Evolutionary conservation across 1,284 basidiomycete genomes (phyloP).

Genomic region (Cryptococcus maquisensis): DNA sequence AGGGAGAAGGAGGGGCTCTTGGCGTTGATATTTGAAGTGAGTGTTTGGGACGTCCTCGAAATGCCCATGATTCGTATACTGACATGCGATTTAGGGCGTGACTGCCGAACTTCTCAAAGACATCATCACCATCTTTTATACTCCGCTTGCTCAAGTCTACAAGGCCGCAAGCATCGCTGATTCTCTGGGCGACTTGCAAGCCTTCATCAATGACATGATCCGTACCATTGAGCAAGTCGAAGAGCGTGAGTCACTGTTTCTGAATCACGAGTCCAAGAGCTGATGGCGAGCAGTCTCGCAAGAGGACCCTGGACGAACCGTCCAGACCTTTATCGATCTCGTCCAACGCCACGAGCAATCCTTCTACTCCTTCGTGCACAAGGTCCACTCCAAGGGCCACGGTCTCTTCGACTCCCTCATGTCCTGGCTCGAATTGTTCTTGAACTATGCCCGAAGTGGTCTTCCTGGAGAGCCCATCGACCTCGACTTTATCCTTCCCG

Average conservation of each 20-base stretch:
- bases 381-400: slow-evolving; percentile 95
- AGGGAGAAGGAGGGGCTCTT: slow-evolving; percentile 90
- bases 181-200: slow-evolving; percentile 85
- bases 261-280: background rate
- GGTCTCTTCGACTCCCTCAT: slow-evolving; percentile 90
- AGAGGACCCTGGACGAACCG: slow-evolving; percentile 77
- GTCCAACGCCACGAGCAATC: slow-evolving; percentile 90
- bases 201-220: slow-evolving; percentile 93
- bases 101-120: slow-evolving; percentile 95
- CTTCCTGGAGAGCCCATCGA: slow-evolving; percentile 58
- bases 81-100: slow-evolving; percentile 62
- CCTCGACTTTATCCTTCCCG: slow-evolving; percentile 81
- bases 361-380: slow-evolving; percentile 97
- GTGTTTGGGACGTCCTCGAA: slow-evolving; percentile 20
- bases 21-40: slow-evolving; percentile 87
- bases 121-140: slow-evolving; percentile 98
- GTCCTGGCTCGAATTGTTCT: slow-evolving; percentile 94
- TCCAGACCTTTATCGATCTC: slow-evolving; percentile 90
- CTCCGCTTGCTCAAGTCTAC: slow-evolving; percentile 97
- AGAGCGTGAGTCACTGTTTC: slow-evolving; percentile 61
- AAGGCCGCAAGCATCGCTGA: slow-evolving; percentile 96
- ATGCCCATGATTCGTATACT: background rate
- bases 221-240: slow-evolving; percentile 88
- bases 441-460: slow-evolving; percentile 87
- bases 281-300: slow-evolving; percentile 60